Evolutionary conservation across 176 grass and related monocot species (phyloP).

Genomic region (Hsuehochloa calcarea): DNA sequence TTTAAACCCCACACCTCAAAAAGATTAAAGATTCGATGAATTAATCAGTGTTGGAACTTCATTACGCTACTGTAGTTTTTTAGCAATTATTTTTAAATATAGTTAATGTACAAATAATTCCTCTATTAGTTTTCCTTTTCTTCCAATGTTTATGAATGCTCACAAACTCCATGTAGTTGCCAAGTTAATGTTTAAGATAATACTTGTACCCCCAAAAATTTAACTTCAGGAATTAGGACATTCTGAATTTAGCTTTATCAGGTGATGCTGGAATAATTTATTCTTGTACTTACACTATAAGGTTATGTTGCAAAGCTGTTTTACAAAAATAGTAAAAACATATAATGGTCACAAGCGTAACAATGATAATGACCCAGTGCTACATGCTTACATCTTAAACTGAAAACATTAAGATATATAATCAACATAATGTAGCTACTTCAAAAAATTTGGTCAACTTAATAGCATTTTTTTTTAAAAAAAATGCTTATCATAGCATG

Average conservation of each 20-base stretch:
- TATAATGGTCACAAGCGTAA: background rate
- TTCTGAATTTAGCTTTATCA: background rate
- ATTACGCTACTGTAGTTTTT: background rate
- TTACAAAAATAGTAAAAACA: background rate
- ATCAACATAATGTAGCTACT: background rate
- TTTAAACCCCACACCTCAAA: background rate
- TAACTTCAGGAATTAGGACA: background rate
- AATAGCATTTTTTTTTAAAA: background rate
- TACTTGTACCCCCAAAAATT: background rate
- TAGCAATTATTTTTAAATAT: slow-evolving; percentile 6
- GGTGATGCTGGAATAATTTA: background rate
- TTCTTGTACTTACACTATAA: background rate
- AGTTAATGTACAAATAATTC: background rate
- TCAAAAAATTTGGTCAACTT: background rate
- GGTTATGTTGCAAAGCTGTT: background rate
- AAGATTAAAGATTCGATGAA: background rate
- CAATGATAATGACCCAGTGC: background rate
- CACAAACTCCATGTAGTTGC: background rate
- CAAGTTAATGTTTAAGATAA: background rate
- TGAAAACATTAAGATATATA: background rate
- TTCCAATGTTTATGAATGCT: background rate
- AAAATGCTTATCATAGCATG: background rate
- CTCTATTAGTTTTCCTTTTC: background rate
- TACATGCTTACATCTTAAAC: slow-evolving; percentile 6
- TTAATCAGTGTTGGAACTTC: slow-evolving; percentile 15